Conservation (phyloP, 495 filamentous ascomycete species). For the Hyaloscypha bicolor region DNA sequence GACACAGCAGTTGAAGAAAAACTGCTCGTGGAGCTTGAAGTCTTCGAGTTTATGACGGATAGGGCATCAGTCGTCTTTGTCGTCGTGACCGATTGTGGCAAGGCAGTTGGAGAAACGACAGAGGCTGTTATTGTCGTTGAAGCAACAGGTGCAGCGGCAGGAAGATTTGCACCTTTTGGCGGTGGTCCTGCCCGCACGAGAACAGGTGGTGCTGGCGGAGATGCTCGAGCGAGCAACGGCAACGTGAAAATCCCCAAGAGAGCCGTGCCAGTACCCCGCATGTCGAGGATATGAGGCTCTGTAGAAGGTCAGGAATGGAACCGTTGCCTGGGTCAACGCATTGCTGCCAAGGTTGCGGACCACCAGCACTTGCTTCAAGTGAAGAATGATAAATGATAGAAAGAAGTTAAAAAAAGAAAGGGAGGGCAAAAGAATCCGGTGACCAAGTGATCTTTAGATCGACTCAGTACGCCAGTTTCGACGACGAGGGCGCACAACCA, state of each 20-base stretch:
- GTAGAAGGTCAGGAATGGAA: constrained; percentile 14
- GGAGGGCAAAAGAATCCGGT: constrained; percentile 6
- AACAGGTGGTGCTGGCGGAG: neutral
- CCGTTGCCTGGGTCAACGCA: constrained; percentile 24
- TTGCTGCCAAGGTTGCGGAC: constrained; percentile 16
- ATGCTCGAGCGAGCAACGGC: constrained; percentile 9
- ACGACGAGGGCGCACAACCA: constrained; percentile 22
- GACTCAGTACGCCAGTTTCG: constrained; percentile 23
- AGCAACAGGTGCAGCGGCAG: neutral
- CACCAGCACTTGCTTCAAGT: constrained; percentile 17
- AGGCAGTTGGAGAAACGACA: neutral
- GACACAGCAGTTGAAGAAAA: neutral
- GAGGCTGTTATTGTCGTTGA: constrained; percentile 4
- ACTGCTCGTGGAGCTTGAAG: neutral
- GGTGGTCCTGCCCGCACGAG: neutral
- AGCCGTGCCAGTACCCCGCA: constrained; percentile 19
- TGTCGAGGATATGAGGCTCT: constrained; percentile 23
- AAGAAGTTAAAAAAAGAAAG: constrained; percentile 23
- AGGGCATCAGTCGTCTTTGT: constrained; percentile 15
- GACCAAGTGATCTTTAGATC: constrained; percentile 30
- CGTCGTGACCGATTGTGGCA: neutral
- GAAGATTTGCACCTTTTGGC: neutral
- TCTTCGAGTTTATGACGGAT: constrained; percentile 10
- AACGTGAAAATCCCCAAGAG: constrained; percentile 5
- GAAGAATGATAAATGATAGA: constrained; percentile 19